Percentiles rank a stretch among this genome's conserved stretches.
phyloP scores from a whole-genome alignment of 2,329 filamentous ascomycete species.

The Trichophyton verrucosum region DNA sequence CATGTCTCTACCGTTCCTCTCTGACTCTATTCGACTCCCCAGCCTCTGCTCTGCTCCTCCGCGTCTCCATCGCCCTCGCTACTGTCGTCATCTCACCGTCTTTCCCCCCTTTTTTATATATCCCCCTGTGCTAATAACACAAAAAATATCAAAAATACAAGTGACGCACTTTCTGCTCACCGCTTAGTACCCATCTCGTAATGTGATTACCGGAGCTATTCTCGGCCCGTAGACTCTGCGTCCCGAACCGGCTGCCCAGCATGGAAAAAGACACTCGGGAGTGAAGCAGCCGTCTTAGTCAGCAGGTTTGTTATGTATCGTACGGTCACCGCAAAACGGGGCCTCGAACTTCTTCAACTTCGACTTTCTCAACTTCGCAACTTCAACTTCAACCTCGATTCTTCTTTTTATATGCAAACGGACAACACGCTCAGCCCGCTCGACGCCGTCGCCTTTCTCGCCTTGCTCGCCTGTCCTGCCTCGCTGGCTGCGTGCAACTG shows the following conservation, averaged over 20 bases:
- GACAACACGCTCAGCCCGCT: not conserved
- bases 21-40: too few species aligned
- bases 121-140: not conserved
- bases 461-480: not conserved
- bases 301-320: not conserved
- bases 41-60: not conserved
- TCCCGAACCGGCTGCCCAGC: too few species aligned
- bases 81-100: not conserved
- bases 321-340: not conserved
- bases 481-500: not conserved
- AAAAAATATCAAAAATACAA: not conserved
- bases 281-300: not conserved
- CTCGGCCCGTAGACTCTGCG: not conserved
- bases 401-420: not conserved
- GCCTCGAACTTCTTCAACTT: not conserved
- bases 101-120: not conserved
- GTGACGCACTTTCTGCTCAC: not conserved
- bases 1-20: not conserved
- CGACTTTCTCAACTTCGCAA: not conserved
- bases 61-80: not conserved
- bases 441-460: not conserved
- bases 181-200: not conserved
- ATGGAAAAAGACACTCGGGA: too few species aligned
- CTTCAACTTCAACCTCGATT: slow-evolving; percentile 6
- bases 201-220: not conserved